phyloP scores from a whole-genome alignment of 257 asterid species.

The Nicotiana sylvestris region DNA sequence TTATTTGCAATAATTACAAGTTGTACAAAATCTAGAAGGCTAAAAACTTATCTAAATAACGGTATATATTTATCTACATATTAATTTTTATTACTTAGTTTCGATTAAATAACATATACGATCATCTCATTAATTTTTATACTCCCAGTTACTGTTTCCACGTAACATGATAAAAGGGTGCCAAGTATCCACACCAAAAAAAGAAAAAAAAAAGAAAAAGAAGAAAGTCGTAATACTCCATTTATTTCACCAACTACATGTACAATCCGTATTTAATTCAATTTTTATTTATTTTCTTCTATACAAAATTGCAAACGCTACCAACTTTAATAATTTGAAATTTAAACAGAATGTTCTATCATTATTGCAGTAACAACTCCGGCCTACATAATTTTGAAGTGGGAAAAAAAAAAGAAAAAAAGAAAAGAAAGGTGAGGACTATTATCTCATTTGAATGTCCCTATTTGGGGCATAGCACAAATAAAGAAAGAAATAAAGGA shows the following conservation, averaged over 20 bases:
- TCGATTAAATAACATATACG: no score
- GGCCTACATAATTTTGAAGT: not conserved
- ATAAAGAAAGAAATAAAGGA: slow-evolving; percentile 6
- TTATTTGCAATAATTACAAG: no score
- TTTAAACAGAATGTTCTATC: slow-evolving; percentile 9
- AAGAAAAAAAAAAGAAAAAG: not conserved
- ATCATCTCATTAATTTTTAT: no score
- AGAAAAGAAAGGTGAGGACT: not conserved
- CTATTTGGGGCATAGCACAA: not conserved
- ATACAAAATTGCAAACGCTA: not conserved
- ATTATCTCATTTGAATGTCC: not conserved
- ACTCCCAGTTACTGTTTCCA: no score
- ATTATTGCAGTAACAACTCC: not conserved
- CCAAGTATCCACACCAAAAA: no score
- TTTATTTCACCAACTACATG: slow-evolving; percentile 3
- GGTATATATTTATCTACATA: no score
- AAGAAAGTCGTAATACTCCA: not conserved
- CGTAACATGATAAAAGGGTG: not conserved
- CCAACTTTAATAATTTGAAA: slow-evolving; percentile 9
- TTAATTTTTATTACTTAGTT: no score
- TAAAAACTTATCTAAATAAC: no score
- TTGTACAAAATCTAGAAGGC: no score
- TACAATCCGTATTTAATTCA: not conserved
- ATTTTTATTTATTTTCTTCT: not conserved
- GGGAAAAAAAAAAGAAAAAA: not conserved